Percentiles rank a stretch among this genome's conserved stretches.
These are phyloP conservation scores for Penicillium flavigenum DNA, from an alignment of 495 filamentous ascomycete genomes.

Conservation along the genomic window DNA sequence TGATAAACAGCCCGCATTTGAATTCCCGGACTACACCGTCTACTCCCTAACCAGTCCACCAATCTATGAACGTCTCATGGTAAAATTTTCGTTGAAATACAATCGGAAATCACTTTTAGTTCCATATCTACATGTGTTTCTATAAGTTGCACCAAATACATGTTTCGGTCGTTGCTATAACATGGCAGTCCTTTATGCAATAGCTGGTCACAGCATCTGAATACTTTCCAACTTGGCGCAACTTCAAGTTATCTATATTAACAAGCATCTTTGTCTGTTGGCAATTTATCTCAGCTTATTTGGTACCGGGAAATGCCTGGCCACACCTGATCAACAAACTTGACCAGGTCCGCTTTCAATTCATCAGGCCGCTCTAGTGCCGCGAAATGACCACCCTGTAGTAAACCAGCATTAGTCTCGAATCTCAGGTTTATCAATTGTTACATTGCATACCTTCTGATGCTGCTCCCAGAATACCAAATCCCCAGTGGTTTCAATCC, in stretches of 20 bases:
- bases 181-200: not conserved
- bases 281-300: not conserved
- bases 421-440: not conserved
- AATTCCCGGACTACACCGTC: not conserved
- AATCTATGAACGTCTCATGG: not conserved
- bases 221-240: not conserved
- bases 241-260: not conserved
- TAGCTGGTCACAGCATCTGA: not conserved
- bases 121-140: not conserved
- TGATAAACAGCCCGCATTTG: not conserved
- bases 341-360: slow-evolving; percentile 56
- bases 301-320: slow-evolving; percentile 9
- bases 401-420: not conserved
- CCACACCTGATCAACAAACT: slow-evolving; percentile 53
- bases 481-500: slow-evolving; percentile 50
- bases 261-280: not conserved
- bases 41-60: not conserved
- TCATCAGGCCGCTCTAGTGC: slow-evolving; percentile 55
- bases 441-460: slow-evolving; percentile 27
- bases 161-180: not conserved
- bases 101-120: not conserved
- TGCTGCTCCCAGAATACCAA: slow-evolving; percentile 51
- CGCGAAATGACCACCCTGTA: slow-evolving; percentile 63
- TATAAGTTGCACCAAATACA: not conserved
- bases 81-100: not conserved